Base-by-base conservation (phyloP, 441 rosid genomes). In the Populus trichocarpa region DNA sequence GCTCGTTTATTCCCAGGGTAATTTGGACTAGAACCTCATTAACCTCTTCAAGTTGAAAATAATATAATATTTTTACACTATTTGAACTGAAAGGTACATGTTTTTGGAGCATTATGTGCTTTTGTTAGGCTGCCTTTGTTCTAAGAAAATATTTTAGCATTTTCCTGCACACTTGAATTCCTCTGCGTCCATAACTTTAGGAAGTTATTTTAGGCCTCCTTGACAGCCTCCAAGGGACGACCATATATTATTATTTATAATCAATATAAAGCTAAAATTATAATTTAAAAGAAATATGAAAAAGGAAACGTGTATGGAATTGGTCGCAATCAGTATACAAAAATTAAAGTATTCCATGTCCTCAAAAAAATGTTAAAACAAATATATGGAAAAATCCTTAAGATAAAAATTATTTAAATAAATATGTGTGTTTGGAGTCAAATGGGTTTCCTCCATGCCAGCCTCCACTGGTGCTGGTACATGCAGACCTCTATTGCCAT, bases 1-100 rank as follows among this genome's bases (percentile, higher is more conserved):
- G 98, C 97, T 78, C 93, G 97, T 66, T 86, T 96, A 79, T 94
- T 96, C 84, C 99, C 98, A 12, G 98, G 98, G 98, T 94, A 91
- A 82, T 70, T 77, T 79, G 68, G 69, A 23, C 59, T 75, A 12
- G 70, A 77, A 30, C 38, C 64, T 25, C 33, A 40, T 26, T 3
- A 18, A 53, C 66, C 26, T 25, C 78, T 42, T 74, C 72, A 33
- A n/a, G 12, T 74, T 33, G 53, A 33, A 35, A 18, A 3, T 42
- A 50, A 46, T 71, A 11, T 42, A 40, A 6, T 46, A 12, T 71
- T 46, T 25, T 0, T 22, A 0, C 46, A 53, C 61, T 53, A 18
- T 16, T 5, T 53, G n/a, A 53, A 53, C n/a, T 53, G 61, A 53
- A 53, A 16, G 61, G 8, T 53, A 6, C 61, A 53, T 53, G 61